A percentile compares a stretch with the other conserved stretches of the same genome.
These are phyloP conservation scores for Myxozyma nipponensis DNA, from an alignment of 805 yeast species.

Conservation along the genomic window DNA sequence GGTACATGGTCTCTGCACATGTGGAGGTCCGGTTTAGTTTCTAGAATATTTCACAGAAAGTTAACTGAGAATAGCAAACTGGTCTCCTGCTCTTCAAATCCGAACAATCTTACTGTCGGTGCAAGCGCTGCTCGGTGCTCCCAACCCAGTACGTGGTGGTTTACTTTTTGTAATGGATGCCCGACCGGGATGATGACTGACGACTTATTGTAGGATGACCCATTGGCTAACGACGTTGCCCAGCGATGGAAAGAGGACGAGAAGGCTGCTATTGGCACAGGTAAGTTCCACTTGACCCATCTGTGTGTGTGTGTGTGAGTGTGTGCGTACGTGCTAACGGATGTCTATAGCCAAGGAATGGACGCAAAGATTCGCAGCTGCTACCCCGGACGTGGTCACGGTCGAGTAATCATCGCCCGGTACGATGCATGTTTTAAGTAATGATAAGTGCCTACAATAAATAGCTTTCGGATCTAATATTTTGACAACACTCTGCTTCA, in stretches of 20 bases:
- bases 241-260: slow-evolving; percentile 92
- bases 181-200: too few relatives aligned
- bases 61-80: slow-evolving; percentile 68
- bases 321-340: background rate
- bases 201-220: slow-evolving; percentile 71
- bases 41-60: background rate
- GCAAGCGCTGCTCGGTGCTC: slow-evolving; percentile 91
- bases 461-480: too few relatives aligned
- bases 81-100: slow-evolving; percentile 98
- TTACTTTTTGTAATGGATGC: background rate
- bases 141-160: slow-evolving; percentile 58
- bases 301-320: slow-evolving; percentile 22
- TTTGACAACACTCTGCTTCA: too few relatives aligned
- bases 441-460: too few relatives aligned
- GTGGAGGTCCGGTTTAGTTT: background rate
- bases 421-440: too few relatives aligned
- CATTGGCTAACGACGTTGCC: slow-evolving; percentile 96
- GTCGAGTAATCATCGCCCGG: background rate
- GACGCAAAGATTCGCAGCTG: slow-evolving; percentile 64
- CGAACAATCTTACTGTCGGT: slow-evolving; percentile 86
- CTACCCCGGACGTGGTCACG: slow-evolving; percentile 4
- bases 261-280: slow-evolving; percentile 71
- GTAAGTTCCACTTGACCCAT: too few relatives aligned
- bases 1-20: background rate
- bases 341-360: slow-evolving; percentile 45